Evolutionary conservation across 2,329 filamentous ascomycete genomes (phyloP).

Genomic region (Grosmannia serpens): DNA sequence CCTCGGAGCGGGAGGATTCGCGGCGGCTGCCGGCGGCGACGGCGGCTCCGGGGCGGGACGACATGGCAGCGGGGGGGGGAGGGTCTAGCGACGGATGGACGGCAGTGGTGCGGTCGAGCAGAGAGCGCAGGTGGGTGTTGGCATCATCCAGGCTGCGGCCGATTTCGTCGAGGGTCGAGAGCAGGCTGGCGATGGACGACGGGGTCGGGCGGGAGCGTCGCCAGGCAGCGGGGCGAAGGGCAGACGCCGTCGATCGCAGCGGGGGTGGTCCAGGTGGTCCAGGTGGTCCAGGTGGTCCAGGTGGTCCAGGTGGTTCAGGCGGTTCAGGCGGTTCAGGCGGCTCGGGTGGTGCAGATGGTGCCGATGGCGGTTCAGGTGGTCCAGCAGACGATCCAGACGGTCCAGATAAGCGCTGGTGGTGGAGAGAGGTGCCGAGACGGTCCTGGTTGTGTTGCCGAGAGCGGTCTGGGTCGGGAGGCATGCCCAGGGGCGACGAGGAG

Average conservation of each 20-base stretch:
- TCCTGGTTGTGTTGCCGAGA: neutral
- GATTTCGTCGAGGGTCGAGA: constrained; percentile 6
- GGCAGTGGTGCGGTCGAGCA: constrained; percentile 24
- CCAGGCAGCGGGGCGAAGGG: no score
- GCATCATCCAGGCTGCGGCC: constrained; percentile 26
- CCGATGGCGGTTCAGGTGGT: no score
- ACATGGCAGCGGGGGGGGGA: neutral
- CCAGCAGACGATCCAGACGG: no score
- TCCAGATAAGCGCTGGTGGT: no score
- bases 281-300: no score
- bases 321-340: no score
- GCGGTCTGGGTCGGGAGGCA: constrained; percentile 1
- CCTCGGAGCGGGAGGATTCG: constrained; percentile 6
- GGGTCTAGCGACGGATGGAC: neutral
- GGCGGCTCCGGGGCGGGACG: neutral
- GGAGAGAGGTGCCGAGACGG: no score
- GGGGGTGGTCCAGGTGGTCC: neutral
- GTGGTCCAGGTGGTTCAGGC: no score
- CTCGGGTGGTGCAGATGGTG: no score
- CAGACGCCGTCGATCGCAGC: neutral
- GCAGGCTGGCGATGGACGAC: neutral
- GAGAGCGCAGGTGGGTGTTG: constrained; percentile 30
- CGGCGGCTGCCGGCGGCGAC: constrained; percentile 3
- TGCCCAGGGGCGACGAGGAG: neutral
- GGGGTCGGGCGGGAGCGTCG: neutral